Base-by-base conservation (phyloP, 768 basidiomycete genomes). In the Pleurotus djamor region DNA sequence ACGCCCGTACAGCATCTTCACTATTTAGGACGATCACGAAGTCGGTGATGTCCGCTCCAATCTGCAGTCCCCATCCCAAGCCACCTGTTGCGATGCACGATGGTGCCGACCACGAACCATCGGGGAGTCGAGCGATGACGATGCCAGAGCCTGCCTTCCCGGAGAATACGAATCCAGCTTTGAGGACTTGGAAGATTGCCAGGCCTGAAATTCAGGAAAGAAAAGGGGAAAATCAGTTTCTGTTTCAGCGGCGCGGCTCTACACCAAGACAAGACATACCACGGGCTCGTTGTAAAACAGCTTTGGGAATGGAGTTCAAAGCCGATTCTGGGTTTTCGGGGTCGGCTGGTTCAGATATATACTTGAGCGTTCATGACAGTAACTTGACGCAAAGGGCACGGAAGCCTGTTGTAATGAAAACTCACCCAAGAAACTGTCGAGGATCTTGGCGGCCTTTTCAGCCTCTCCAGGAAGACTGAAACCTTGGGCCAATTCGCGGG, bases 21-120 rank as follows among this genome's bases (percentile, higher is more conserved):
- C 88, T 91, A 79, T 98, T 98, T 67, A 98, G 88, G 41, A 99
- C 95, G 70, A 98, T 87, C 59, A 99, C 96, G 64, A 98, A 97
- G 70, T 98, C 94, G 49, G 88, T 91, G 70, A 96, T 84, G 75
- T 97, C 96, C 2, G 96, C 96, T 50, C 96, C 96, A 59, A 96
- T 93, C 74, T 98, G 96, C 45, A 96, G 86, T 35, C 94, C 94
- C 90, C 94, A 94, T 13, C 94, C 94, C 9, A 96, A 83, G 37
- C 96, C 96, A 14, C 92, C 96, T 0, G 95, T 98, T 34, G 92
- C 96, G 68, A 98, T 96, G 76, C 96, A 98, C 21, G 92, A 94
- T 3, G 96, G 96, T 0, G 96, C 96, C 50, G 91, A 94, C 94
- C 94, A 97, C 8, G 93, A 94, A 65, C 96, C 96, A 67, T 98